Base-by-base conservation (phyloP, 169 alveolate genomes). In the Plasmodium malariae region DNA sequence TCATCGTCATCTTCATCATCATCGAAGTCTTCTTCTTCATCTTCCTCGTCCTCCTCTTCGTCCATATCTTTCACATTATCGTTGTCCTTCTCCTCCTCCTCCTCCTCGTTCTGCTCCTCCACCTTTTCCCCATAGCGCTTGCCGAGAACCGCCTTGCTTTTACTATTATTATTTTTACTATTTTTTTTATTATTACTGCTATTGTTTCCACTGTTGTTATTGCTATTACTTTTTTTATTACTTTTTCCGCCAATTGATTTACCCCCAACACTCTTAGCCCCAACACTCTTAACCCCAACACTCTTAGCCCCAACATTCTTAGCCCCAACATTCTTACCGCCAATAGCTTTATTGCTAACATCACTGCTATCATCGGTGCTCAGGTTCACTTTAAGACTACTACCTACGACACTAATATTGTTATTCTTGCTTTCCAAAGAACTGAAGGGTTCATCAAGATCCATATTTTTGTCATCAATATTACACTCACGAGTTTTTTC, bases 1-100 rank as follows among this genome's bases (percentile, higher is more conserved):
- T 78, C 88, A 21, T 59, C 88, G 0, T 80, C 71, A n/a, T 80
- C 80, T 0, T 65, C 90, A 34, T 54, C 59, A 0, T 65, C 57
- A 0, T 76, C 76, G 1, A 45, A 65, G 0, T 40, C 55, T 0
- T 76, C 89, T 0, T 43, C 65, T 0, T 60, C 88, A 0, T 74
- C 74, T 2, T 74, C 88, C 17, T 57, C 65, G 0, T 76, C 74
- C 1, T 59, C 88, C n/a, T n/a, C 62, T 11, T 37, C 17, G 9
- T 76, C 89, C 7, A 17, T 43, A 0, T 60, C 74, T 6, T 76
- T 67, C 4, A 37, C 67, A 11, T 62, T 76, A 1, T 76, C 60
- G 7, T 59, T 72, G 2, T 83, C 80, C 0, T 83, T 62, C 0
- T 28, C 80, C 0, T 78, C 68, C 11, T 51, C 80, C 60, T 30